Conservation (phyloP, 2,329 filamentous ascomycete genomes). For the Lomentospora prolificans region DNA sequence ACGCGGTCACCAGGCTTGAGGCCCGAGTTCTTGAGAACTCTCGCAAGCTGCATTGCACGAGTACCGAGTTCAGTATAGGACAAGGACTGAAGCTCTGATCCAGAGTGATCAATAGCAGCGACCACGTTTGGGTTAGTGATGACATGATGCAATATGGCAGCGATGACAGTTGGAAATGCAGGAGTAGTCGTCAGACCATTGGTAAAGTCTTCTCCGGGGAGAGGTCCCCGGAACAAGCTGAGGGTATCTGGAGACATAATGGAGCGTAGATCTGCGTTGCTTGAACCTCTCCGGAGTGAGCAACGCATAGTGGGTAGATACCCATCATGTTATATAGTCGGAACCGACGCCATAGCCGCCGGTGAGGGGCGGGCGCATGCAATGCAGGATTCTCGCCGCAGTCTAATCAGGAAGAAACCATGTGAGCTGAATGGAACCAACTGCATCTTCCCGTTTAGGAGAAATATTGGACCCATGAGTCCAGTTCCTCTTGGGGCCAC, state of each 20-base stretch:
- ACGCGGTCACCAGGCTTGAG: constrained; percentile 35
- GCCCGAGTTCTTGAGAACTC: constrained; percentile 26
- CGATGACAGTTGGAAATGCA: constrained; percentile 28
- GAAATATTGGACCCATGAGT: neutral
- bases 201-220: constrained; percentile 10
- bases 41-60: constrained; percentile 31
- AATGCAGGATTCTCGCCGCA: no score
- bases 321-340: no score
- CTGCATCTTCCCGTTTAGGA: neutral
- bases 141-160: constrained; percentile 28
- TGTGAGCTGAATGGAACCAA: neutral
- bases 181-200: constrained; percentile 16
- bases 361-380: no score
- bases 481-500: neutral
- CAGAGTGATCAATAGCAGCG: constrained; percentile 28
- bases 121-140: constrained; percentile 23
- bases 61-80: constrained; percentile 35
- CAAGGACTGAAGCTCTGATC: constrained; percentile 20
- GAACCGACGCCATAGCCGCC: no score
- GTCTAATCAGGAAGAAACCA: no score
- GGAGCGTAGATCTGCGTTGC: neutral
- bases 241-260: neutral
- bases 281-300: neutral
- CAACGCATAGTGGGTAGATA: no score
- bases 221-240: neutral